Percentiles rank a stretch among this genome's conserved stretches.
phyloP scores from a whole-genome alignment of 257 asterid genomes.

The Solanum corneliomulleri region DNA sequence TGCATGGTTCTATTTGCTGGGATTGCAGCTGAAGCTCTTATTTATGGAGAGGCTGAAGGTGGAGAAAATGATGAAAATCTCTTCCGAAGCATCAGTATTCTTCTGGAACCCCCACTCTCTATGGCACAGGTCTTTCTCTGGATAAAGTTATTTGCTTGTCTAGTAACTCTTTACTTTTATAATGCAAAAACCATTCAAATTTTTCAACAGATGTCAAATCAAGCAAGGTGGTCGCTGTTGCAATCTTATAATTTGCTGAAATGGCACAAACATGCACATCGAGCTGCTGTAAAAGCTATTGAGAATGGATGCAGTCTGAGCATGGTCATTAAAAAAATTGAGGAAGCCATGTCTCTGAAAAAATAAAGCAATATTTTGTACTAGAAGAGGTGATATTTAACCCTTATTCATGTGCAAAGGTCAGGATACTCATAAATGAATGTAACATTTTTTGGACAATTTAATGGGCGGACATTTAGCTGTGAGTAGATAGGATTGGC shows the following conservation, averaged over 20 bases:
- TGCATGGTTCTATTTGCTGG: slow-evolving; percentile 99
- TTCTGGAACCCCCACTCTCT: slow-evolving; percentile 85
- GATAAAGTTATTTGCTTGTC: neutral
- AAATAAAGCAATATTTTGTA: slow-evolving; percentile 7
- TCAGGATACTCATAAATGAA: neutral
- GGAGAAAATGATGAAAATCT: slow-evolving; percentile 96
- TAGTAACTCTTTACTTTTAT: neutral
- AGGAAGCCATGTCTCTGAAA: slow-evolving; percentile 50
- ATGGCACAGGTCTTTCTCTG: slow-evolving; percentile 50
- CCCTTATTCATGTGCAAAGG: neutral
- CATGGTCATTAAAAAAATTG: slow-evolving; percentile 55
- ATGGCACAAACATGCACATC: slow-evolving; percentile 77
- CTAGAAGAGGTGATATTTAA: neutral
- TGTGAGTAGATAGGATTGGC: neutral
- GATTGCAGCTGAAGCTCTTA: slow-evolving; percentile 93
- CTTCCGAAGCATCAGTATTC: slow-evolving; percentile 62
- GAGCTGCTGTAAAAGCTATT: slow-evolving; percentile 70
- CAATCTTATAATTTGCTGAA: slow-evolving; percentile 84
- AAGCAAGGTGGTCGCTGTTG: slow-evolving; percentile 94
- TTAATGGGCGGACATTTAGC: neutral
- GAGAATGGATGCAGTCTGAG: slow-evolving; percentile 64
- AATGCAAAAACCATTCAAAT: neutral
- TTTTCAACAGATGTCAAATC: slow-evolving; percentile 71
- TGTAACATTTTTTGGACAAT: neutral
- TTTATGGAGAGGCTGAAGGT: slow-evolving; percentile 93